Conservation (phyloP, 2,329 filamentous ascomycete genomes). For the Calonectria honghensis region DNA sequence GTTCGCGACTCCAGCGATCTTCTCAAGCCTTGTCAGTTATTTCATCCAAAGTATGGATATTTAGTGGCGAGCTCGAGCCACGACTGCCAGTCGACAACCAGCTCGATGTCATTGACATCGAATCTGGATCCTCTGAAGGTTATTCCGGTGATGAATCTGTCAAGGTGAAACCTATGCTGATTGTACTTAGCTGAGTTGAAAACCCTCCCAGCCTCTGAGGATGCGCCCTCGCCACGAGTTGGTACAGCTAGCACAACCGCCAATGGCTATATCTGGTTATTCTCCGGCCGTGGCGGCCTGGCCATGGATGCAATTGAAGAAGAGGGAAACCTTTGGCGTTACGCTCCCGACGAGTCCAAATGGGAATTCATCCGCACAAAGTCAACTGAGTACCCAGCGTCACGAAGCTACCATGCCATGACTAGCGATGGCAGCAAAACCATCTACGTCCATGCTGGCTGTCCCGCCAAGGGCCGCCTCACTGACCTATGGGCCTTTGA, state of each 20-base stretch:
- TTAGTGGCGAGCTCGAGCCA: conserved; percentile 71
- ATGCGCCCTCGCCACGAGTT: conserved; percentile 72
- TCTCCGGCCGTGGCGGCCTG: conserved; percentile 77
- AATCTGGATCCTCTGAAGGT: conserved; percentile 10
- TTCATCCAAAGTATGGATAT: conserved; percentile 64
- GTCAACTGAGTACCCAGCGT: conserved; percentile 62
- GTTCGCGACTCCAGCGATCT: conserved; percentile 66
- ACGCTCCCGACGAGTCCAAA: conserved; percentile 59
- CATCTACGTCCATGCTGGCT: conserved; percentile 78
- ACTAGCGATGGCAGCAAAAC: conserved; percentile 62
- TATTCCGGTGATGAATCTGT: not conserved
- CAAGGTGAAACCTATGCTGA: not conserved
- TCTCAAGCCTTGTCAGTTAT: conserved; percentile 68
- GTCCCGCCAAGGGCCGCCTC: conserved; percentile 73
- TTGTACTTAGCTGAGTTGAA: conserved; percentile 11
- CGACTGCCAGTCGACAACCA: conserved; percentile 70
- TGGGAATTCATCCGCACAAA: conserved; percentile 70
- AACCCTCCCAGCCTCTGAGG: conserved; percentile 46
- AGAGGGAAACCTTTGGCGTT: conserved; percentile 74
- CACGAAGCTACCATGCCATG: conserved; percentile 75
- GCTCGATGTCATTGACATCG: conserved; percentile 63
- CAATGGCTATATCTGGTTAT: conserved; percentile 72
- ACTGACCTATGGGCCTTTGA: conserved; percentile 78
- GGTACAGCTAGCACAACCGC: conserved; percentile 70
- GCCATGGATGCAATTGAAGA: conserved; percentile 78